Evolutionary conservation across 305 asterid species (phyloP).

Genomic region (Solanum hybrid): DNA sequence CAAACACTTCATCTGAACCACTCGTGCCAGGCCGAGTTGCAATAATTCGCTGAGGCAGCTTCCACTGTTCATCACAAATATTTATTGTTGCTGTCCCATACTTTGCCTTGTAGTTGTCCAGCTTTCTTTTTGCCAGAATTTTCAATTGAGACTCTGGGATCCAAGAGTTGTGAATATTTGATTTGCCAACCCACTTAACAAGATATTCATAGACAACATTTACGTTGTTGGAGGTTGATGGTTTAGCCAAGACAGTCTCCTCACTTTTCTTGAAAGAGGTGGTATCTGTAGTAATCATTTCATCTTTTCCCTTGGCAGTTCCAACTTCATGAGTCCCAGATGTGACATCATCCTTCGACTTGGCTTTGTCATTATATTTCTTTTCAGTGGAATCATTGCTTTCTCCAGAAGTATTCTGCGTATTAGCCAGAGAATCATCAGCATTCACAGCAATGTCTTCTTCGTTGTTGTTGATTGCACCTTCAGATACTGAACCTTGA

Average conservation of each 20-base stretch:
- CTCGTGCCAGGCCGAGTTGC: slow-evolving; percentile 49
- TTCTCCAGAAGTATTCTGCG: slow-evolving; percentile 11
- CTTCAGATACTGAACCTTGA: slow-evolving; percentile 14
- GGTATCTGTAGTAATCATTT: slow-evolving; percentile 16
- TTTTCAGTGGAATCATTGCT: slow-evolving; percentile 10
- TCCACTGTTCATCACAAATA: slow-evolving; percentile 87
- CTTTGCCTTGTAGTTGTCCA: slow-evolving; percentile 86
- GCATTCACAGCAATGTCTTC: slow-evolving; percentile 12
- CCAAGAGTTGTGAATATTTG: slow-evolving; percentile 91
- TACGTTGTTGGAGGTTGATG: slow-evolving; percentile 24
- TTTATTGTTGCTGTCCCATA: slow-evolving; percentile 70
- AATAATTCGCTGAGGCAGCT: slow-evolving; percentile 78
- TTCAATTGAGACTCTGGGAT: slow-evolving; percentile 79
- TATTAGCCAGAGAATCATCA: slow-evolving; percentile 12
- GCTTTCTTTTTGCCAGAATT: slow-evolving; percentile 70
- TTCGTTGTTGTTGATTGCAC: not conserved
- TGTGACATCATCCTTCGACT: slow-evolving; percentile 12
- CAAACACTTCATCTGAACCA: slow-evolving; percentile 68
- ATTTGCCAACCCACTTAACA: slow-evolving; percentile 95
- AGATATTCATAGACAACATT: slow-evolving; percentile 58
- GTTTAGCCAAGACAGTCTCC: slow-evolving; percentile 28
- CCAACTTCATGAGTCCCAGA: slow-evolving; percentile 32
- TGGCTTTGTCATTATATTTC: slow-evolving; percentile 8
- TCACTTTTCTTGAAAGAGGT: slow-evolving; percentile 29
- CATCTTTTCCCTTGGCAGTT: slow-evolving; percentile 30